Base-by-base conservation (phyloP, 2,329 filamentous ascomycete genomes). In the Macrophomina phaseolina region DNA sequence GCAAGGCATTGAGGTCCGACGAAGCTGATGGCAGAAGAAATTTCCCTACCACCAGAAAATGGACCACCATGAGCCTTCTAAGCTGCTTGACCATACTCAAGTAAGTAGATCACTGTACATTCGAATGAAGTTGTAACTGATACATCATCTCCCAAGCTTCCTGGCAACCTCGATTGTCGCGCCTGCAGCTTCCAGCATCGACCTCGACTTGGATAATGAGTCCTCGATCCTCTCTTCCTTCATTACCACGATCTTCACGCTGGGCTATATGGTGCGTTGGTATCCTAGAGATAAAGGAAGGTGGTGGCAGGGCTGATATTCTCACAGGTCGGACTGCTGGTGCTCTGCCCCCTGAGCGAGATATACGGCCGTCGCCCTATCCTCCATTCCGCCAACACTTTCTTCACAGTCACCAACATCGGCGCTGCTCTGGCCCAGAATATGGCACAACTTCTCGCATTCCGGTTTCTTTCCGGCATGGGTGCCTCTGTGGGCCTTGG, bases 141-240 rank as follows among this genome's bases (percentile, higher is more conserved):
- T 28, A 30, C 1, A 16, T 2, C 28, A 11, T 38, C 8, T 45
- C 38, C 46, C 1, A 34, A 78, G 73, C 65, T 76, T 76, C 1
- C 68, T 80, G 1, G 72, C 75, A 4, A 78, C 76, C 0, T 76
- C 77, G 3, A 78, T 79, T 18, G 72, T 79, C 60, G 76, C 77
- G 2, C 78, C 78, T 0, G 75, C 70, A 1, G 73, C 76, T 2
- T 68, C 73, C 0, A 75, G 75, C 42, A 72, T 78, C 14, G 74
- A 74, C 49, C 61, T 45, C 5, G 74, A 74, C 5, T 78, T 79
- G 36, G 49, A 74, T 58, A 77, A 76, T 38, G 73, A 75, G 7
- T 76, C 75, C 0, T 68, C 73, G 36, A 66, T 77, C 1, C 68
- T 79, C 2, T 73, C 71, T 0, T 72, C 76, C 0, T 74, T 79